Base-by-base conservation (phyloP, 2,329 filamentous ascomycete species). In the Colletotrichum liriopes region DNA sequence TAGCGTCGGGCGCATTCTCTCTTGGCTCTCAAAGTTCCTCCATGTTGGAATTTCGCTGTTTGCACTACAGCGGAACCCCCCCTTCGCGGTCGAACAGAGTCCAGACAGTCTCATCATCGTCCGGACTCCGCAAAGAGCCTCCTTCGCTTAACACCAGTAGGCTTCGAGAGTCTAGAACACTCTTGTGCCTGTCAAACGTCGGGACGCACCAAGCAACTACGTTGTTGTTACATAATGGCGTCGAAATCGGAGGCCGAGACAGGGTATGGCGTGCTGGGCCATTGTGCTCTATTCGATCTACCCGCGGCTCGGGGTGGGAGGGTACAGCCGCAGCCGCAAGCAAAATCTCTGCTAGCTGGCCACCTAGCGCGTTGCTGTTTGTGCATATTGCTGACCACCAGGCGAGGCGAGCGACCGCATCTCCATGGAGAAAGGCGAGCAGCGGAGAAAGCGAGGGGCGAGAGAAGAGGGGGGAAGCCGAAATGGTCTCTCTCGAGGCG, bases 211-310 rank as follows among this genome's bases (percentile, higher is more conserved):
- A 54, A 20, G 39, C 20, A 35, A 20, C 20, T 12, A 23, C 12
- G 52, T 55, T 41, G 16, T 39, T 64, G 43, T 72, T 69, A 64
- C 65, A 18, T 68, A 71, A 71, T 59, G 49, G 64, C 64, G 43
- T 20, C 47, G 51, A 0, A 11, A 20, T 49, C 5, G 2, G 23
- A 47, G 35, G n/a, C 41, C 26, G n/a, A n/a, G 55, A n/a, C 64
- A 56, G 58, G 39, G 47, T 43, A 37, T 55, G 54, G 37, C 35
- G 37, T 37, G 37, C 26, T 54, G 43, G 7, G 2, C 18, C 32
- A 6, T 23, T 41, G 37, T 35, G n/a, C 41, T 32, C 6, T 35
- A 18, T 32, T 35, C 29, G 14, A 37, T 23, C 23, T 18, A 51
- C 43, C 41, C 43, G 43, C 43, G 12, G 1, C 29, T 35, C 29